A percentile compares a stretch with the other conserved stretches of the same genome.
phyloP scores from a whole-genome alignment of 352 stramenopile species.

The Phytophthora vignae region DNA sequence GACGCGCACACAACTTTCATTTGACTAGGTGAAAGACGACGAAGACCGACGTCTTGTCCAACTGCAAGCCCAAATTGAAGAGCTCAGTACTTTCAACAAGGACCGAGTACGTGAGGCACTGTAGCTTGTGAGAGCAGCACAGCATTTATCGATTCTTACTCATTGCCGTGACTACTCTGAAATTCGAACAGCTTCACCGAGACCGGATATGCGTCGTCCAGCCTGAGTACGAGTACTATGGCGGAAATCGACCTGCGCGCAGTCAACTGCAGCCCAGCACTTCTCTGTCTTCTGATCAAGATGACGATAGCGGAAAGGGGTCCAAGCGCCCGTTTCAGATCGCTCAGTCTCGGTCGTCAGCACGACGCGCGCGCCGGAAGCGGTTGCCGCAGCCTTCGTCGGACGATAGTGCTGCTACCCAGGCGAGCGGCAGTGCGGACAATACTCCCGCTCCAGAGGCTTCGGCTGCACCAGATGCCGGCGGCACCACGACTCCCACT shows the following conservation, averaged over 20 bases:
- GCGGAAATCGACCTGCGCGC: slow-evolving; percentile 39
- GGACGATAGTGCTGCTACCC: slow-evolving; percentile 26
- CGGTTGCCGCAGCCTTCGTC: slow-evolving; percentile 31
- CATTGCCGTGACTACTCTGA: not conserved
- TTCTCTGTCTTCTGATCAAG: slow-evolving; percentile 36
- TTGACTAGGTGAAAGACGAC: slow-evolving; percentile 90
- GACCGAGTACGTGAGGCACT: slow-evolving; percentile 56
- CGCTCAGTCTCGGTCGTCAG: slow-evolving; percentile 34
- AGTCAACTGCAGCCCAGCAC: slow-evolving; percentile 33
- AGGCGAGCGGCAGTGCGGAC: slow-evolving; percentile 19
- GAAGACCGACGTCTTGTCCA: slow-evolving; percentile 94
- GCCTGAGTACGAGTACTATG: slow-evolving; percentile 64
- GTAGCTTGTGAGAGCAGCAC: not conserved
- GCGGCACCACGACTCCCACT: slow-evolving; percentile 1
- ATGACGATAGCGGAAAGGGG: slow-evolving; percentile 56
- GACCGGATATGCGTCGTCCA: slow-evolving; percentile 70
- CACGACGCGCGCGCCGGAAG: slow-evolving; percentile 50
- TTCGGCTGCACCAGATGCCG: slow-evolving; percentile 7
- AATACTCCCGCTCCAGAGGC: slow-evolving; percentile 28
- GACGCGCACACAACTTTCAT: too few relatives aligned
- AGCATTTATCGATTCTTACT: not conserved
- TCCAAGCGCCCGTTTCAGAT: slow-evolving; percentile 49
- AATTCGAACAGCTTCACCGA: slow-evolving; percentile 59
- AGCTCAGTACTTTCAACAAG: slow-evolving; percentile 83
- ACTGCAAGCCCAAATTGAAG: slow-evolving; percentile 94